phyloP scores from a whole-genome alignment of 2,329 filamentous ascomycete genomes.

The Didymella glomerata region DNA sequence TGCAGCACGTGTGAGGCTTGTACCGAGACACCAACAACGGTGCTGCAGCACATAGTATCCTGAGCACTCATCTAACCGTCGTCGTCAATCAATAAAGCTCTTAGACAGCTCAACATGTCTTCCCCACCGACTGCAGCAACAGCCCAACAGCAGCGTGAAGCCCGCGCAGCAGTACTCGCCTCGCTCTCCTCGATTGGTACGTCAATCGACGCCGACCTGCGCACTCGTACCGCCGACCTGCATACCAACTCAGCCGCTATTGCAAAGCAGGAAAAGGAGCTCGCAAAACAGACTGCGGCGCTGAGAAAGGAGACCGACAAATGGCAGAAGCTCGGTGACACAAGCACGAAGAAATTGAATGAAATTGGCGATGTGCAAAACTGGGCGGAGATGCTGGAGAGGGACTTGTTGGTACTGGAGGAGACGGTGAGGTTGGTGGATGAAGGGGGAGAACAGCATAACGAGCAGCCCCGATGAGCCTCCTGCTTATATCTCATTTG shows the following conservation, averaged over 20 bases:
- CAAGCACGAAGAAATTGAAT: conserved; percentile 72
- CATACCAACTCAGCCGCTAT: conserved; percentile 74
- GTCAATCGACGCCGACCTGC: conserved; percentile 73
- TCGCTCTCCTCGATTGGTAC: conserved; percentile 67
- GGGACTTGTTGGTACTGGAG: conserved; percentile 53
- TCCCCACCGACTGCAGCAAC: conserved; percentile 40
- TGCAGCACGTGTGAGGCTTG: conserved; percentile 20
- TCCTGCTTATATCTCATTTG: background rate
- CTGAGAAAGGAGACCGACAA: conserved; percentile 71
- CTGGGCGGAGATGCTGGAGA: conserved; percentile 81
- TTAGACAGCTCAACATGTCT: conserved; percentile 32
- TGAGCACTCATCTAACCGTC: background rate
- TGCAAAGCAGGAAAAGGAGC: conserved; percentile 71
- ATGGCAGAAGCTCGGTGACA: conserved; percentile 69
- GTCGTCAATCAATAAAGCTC: background rate
- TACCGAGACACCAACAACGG: conserved; percentile 12
- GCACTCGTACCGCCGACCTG: conserved; percentile 71
- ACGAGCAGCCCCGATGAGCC: background rate
- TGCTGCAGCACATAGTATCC: conserved; percentile 15
- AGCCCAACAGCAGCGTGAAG: conserved; percentile 55
- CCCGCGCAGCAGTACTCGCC: conserved; percentile 60
- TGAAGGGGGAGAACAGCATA: conserved; percentile 7
- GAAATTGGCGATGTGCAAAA: conserved; percentile 85
- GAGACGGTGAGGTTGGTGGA: conserved; percentile 52
- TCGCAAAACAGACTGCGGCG: conserved; percentile 66